phyloP scores from a whole-genome alignment of 805 yeast genomes.

The Myxozyma lipomycoides region DNA sequence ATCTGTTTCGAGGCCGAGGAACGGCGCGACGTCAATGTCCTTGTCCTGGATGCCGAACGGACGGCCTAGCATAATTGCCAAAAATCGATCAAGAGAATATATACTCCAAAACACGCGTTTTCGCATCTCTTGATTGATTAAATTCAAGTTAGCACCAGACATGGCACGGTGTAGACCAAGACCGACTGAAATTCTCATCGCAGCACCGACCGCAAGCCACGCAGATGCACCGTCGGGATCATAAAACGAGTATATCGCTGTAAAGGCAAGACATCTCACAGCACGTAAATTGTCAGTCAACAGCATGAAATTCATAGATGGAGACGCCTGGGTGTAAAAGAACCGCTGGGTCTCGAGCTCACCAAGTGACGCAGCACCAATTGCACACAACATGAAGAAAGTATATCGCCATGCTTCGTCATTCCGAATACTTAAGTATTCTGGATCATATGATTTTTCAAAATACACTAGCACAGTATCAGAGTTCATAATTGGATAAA shows the following conservation, averaged over 20 bases:
- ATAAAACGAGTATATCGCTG: slow-evolving; percentile 31
- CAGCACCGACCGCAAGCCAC: slow-evolving; percentile 35
- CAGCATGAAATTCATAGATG: background rate
- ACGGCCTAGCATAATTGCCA: slow-evolving; percentile 49
- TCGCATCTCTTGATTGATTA: slow-evolving; percentile 29
- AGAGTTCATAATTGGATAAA: slow-evolving; percentile 15
- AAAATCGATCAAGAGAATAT: slow-evolving; percentile 39
- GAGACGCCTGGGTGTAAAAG: slow-evolving; percentile 12
- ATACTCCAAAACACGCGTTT: slow-evolving; percentile 32
- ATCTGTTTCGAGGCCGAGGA: slow-evolving; percentile 11
- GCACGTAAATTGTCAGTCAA: slow-evolving; percentile 15
- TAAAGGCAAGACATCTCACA: slow-evolving; percentile 6
- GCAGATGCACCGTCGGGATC: slow-evolving; percentile 33
- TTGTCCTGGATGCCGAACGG: slow-evolving; percentile 48
- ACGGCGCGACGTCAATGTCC: slow-evolving; percentile 42
- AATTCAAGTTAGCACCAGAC: slow-evolving; percentile 10
- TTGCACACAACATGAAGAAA: slow-evolving; percentile 14
- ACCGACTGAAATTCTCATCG: slow-evolving; percentile 32
- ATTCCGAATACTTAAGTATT: slow-evolving; percentile 4
- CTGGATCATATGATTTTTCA: slow-evolving; percentile 15
- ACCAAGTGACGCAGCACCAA: slow-evolving; percentile 21
- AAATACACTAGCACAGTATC: slow-evolving; percentile 15
- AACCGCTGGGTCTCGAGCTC: slow-evolving; percentile 10
- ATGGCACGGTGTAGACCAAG: slow-evolving; percentile 32
- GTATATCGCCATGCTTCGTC: slow-evolving; percentile 15